Evolutionary conservation across 768 basidiomycete genomes (phyloP), one percentile per base, ranked within the genome.

Genomic region (Rhodotorula paludigena): DNA sequence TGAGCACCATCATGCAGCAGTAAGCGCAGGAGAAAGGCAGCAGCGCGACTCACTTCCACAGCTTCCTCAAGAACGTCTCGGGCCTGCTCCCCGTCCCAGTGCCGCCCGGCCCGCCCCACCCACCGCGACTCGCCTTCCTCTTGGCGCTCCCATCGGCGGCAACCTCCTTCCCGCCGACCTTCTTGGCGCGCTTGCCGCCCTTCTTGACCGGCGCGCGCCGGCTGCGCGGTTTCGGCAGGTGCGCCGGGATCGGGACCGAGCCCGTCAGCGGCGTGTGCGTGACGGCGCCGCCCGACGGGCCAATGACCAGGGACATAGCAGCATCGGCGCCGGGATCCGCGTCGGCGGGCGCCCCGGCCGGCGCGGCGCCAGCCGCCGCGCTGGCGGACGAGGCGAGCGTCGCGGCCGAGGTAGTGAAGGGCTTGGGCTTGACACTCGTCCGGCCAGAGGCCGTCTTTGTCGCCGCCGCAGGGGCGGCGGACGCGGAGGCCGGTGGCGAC

Each of bases 1-100:
- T 10, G 18, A 18, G 35, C 15, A 18, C 14, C 15, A 32, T 11
- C 23, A 7, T 5, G 30, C 15, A 0, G 49, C 32, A 23, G 49
- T 21, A 35, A 33, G 21, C 21, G 32, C 32, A 23, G 21, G 51
- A 36, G 32, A 16, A n/a, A 5, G 54, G 14, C 8, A 32, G 35
- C 30, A 10, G 15, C 3, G n/a, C 3, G 47, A 68, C 67, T n/a
- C 57, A 68, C 67, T 68, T 68, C 67, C 67, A 68, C 33, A 68
- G n/a, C 53, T 68, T 68, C 8, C 48, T 48, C 44, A 68, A 36
- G 48, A 68, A 68, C 56, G 67, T 68, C 35, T 68, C 67, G 2
- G 67, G 67, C 36, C 67, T n/a, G 6, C 30, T 57, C 23, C 63
- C 57, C 25, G 30, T 28, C 5, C 45, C 63, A 14, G 23, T 30